phyloP scores from a whole-genome alignment of 768 basidiomycete species.

The Xanthoconium purpureum region DNA sequence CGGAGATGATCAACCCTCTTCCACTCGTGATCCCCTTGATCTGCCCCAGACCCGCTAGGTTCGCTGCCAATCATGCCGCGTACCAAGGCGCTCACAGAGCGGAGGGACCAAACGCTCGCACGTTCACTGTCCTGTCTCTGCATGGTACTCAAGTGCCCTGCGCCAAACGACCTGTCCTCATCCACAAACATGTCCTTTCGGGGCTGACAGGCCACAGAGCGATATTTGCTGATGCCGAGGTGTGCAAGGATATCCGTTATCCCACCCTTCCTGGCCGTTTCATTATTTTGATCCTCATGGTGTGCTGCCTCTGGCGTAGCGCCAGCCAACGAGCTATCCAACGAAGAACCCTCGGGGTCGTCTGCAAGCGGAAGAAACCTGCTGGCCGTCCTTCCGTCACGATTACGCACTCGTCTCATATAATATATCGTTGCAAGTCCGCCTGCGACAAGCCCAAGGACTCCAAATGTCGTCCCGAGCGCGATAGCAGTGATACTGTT shows the following conservation, averaged over 20 bases:
- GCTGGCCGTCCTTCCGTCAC: neutral
- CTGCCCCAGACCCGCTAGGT: conserved; percentile 22
- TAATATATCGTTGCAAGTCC: conserved; percentile 44
- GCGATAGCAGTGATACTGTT: conserved; percentile 46
- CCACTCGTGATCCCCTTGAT: conserved; percentile 17
- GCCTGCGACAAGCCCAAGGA: conserved; percentile 50
- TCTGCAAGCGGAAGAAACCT: conserved; percentile 22
- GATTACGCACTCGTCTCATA: conserved; percentile 33
- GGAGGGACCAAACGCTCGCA: conserved; percentile 53
- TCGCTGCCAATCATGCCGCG: conserved; percentile 30
- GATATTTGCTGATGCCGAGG: conserved; percentile 22
- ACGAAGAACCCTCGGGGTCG: conserved; percentile 16
- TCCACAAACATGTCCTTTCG: conserved; percentile 77
- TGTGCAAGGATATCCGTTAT: conserved; percentile 20
- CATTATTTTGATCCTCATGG: conserved; percentile 2
- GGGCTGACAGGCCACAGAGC: conserved; percentile 12
- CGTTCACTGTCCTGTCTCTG: conserved; percentile 40
- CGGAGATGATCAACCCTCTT: conserved; percentile 16
- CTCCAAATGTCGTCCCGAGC: conserved; percentile 60
- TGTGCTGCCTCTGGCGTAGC: conserved; percentile 4
- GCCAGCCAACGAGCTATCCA: conserved; percentile 4
- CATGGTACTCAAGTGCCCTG: conserved; percentile 13
- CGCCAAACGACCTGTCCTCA: conserved; percentile 59
- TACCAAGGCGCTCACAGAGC: conserved; percentile 34
- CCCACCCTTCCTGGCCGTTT: neutral